Evolutionary conservation across 805 yeast genomes (phyloP), one percentile per base, ranked within the genome.

Genomic region (Zygosaccharomyces kombuchaensis): DNA sequence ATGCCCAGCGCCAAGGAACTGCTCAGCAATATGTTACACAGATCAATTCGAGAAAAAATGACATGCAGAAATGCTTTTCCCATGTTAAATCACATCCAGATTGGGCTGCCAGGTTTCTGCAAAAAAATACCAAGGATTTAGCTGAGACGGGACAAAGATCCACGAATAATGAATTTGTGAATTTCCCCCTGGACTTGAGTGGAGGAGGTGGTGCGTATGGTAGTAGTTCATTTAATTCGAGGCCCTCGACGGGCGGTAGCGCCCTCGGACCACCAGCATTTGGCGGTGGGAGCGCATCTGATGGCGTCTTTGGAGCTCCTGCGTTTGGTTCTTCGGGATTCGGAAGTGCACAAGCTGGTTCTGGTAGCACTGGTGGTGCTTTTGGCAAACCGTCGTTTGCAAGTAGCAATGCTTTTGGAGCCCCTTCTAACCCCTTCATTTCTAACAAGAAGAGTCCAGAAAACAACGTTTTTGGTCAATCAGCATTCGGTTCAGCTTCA

Each of bases 61-160:
- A 81, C 51, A 73, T 75, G 76, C 60, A 65, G 29, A 63, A 62
- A 36, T 73, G 79, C 48, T 46, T 73, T 1, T 45, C 61, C 1
- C 69, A 65, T 35, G 40, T 80, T 2, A 56, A 56, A 8, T 61
- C 59, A 0, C 74, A 77, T 45, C 58, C 76, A 2, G 63, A 66
- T 17, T 70, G 72, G 53, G 84, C 82, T 6, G 83, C 82, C 0
- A 67, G 84, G 40, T 81, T 73, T 57, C 58, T 74, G n/a, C 84
- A 81, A 48, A 52, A 70, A 16, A 65, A 76, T 4, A 71, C 75
- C 1, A 60, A 60, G 36, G 56, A 64, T 34, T 40, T 62, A 19
- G 41, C 47, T n/a, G 60, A 57, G 31, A 66, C 55, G 27, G 66
- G 52, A 43, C 55, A 37, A 34, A 57, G 52, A 4, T 42, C 57